These are phyloP conservation scores for Phytopythium oedochilum DNA, from an alignment of 352 stramenopile genomes.

Conservation along the genomic window DNA sequence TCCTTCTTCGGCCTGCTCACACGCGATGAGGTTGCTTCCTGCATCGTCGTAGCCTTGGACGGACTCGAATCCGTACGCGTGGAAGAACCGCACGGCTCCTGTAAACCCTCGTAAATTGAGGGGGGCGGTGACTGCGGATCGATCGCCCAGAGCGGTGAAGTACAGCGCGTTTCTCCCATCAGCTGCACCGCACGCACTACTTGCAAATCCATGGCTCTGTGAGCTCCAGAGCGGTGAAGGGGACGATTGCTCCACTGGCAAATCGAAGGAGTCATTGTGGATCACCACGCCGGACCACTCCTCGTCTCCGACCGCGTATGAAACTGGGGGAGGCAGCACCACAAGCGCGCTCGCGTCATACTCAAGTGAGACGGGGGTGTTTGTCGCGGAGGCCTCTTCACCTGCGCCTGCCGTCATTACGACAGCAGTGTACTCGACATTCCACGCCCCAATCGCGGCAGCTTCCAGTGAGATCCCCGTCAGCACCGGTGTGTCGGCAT, in stretches of 20 bases:
- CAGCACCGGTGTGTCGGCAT: conserved; percentile 6
- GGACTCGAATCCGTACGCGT: conserved; percentile 45
- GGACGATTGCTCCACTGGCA: conserved; percentile 5
- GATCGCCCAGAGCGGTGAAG: conserved; percentile 57
- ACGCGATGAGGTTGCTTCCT: conserved; percentile 59
- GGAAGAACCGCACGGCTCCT: conserved; percentile 57
- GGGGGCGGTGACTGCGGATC: conserved; percentile 35
- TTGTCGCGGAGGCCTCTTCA: conserved; percentile 16
- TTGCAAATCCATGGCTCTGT: conserved; percentile 57
- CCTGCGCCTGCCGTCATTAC: conserved; percentile 25
- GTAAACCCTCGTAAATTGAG: conserved; percentile 49
- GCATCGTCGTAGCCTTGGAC: conserved; percentile 38
- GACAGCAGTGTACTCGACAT: conserved; percentile 26
- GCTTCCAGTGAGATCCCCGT: conserved; percentile 14
- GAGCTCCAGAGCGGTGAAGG: conserved; percentile 40
- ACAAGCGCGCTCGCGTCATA: conserved; percentile 21
- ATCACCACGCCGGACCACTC: conserved; percentile 46
- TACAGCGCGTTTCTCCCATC: conserved; percentile 46
- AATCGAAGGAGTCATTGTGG: conserved; percentile 59
- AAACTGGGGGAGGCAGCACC: conserved; percentile 28
- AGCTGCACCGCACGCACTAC: conserved; percentile 35
- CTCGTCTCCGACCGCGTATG: conserved; percentile 26
- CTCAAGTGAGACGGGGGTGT: conserved; percentile 16
- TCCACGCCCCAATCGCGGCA: conserved; percentile 11
- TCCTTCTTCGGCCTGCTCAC: conserved; percentile 34